phyloP scores from a whole-genome alignment of 192 early-diverging fungal species.

The Gryganskiella cystojenkinii region DNA sequence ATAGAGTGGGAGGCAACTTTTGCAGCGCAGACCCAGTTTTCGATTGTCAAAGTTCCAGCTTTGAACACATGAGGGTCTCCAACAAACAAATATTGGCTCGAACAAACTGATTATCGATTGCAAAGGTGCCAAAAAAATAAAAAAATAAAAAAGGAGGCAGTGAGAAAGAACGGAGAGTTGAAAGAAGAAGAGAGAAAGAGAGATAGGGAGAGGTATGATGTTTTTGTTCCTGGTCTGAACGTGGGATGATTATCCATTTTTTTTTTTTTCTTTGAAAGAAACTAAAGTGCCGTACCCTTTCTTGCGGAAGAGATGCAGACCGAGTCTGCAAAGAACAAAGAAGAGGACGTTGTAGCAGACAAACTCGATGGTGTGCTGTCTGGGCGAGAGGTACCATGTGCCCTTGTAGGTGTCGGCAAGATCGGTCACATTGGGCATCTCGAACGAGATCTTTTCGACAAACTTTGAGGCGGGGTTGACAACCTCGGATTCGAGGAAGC shows the following conservation, averaged over 20 bases:
- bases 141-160: not conserved
- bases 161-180: not conserved
- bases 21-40: too few relatives aligned
- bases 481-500: constrained; percentile 31
- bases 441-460: constrained; percentile 34
- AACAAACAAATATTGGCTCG: not conserved
- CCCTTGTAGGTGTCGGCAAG: constrained; percentile 51
- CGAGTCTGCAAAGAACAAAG: constrained; percentile 38
- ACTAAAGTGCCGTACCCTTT: constrained; percentile 32
- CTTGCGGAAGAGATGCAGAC: constrained; percentile 39
- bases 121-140: not conserved
- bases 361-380: constrained; percentile 53
- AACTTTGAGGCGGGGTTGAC: constrained; percentile 42
- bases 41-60: not conserved
- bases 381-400: constrained; percentile 49
- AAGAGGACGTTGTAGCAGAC: constrained; percentile 52
- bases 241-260: not conserved
- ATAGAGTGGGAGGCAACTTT: too few relatives aligned
- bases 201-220: not conserved
- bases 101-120: too few relatives aligned
- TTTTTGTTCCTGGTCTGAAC: not conserved
- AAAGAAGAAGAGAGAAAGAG: not conserved
- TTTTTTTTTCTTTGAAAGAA: not conserved
- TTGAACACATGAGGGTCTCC: not conserved
- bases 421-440: constrained; percentile 51